phyloP scores from a whole-genome alignment of 352 stramenopile genomes.

The Globisporangium alternatum region DNA sequence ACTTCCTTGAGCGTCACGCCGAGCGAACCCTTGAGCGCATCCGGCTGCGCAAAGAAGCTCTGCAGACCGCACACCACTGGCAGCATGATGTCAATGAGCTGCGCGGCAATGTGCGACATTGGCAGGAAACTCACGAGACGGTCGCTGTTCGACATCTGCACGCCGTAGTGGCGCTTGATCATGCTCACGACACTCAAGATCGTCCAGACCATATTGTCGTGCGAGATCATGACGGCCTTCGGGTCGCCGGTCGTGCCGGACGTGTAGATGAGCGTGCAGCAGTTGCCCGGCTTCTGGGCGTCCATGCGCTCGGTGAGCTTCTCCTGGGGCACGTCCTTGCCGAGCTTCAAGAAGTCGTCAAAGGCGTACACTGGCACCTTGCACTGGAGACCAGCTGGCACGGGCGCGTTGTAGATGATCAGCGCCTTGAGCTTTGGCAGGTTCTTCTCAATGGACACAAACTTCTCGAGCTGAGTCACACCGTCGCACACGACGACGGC shows the following conservation, averaged over 20 bases:
- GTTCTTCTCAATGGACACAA: conserved; percentile 83
- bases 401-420: conserved; percentile 89
- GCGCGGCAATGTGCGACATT: conserved; percentile 87
- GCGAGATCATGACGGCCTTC: conserved; percentile 96
- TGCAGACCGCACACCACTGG: conserved; percentile 61
- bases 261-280: conserved; percentile 93
- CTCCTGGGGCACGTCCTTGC: conserved; percentile 58
- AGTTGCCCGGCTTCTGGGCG: conserved; percentile 80
- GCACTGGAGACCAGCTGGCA: conserved; percentile 67
- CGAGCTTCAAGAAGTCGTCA: conserved; percentile 77
- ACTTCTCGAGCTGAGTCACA: conserved; percentile 93
- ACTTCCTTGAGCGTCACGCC: conserved; percentile 83
- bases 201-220: conserved; percentile 93
- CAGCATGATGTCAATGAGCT: conserved; percentile 87
- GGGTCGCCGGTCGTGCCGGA: conserved; percentile 93
- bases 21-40: conserved; percentile 89
- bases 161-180: conserved; percentile 56
- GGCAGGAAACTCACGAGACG: conserved; percentile 87
- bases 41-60: conserved; percentile 87
- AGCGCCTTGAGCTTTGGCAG: conserved; percentile 92
- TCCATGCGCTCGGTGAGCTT: conserved; percentile 73
- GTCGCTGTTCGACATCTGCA: conserved; percentile 61
- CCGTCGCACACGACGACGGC: conserved; percentile 92
- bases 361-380: conserved; percentile 74
- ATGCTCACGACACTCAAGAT: conserved; percentile 59